Percentiles rank a stretch among this genome's conserved stretches.
Evolutionary conservation across 2,329 filamentous ascomycete genomes (phyloP).

Genomic region (Colletotrichum salicis): DNA sequence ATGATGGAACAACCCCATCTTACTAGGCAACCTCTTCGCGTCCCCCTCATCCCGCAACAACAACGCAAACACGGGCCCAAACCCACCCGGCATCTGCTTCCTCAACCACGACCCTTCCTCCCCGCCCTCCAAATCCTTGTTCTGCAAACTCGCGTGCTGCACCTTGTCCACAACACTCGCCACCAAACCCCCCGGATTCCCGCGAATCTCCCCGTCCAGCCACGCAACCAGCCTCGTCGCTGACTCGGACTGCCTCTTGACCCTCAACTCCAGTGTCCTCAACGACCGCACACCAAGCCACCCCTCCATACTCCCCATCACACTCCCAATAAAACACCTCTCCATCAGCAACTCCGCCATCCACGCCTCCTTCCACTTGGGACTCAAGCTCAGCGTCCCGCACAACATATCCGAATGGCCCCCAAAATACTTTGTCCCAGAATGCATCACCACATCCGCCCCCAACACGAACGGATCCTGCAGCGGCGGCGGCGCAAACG

Average conservation of each 20-base stretch:
- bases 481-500: constrained; percentile 90
- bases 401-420: constrained; percentile 95
- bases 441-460: constrained; percentile 90
- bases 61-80: constrained; percentile 87
- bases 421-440: constrained; percentile 94
- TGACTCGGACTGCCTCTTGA: constrained; percentile 79
- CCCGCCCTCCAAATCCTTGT: constrained; percentile 62
- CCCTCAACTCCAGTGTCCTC: constrained; percentile 85
- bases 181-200: constrained; percentile 51
- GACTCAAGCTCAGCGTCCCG: constrained; percentile 78
- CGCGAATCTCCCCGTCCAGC: constrained; percentile 65
- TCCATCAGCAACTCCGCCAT: constrained; percentile 71
- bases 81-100: constrained; percentile 91
- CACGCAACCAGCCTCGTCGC: constrained; percentile 77
- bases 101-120: constrained; percentile 72
- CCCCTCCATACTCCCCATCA: constrained; percentile 89
- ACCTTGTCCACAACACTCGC: constrained; percentile 68
- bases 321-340: constrained; percentile 79
- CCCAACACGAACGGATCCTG: constrained; percentile 86
- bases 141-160: constrained; percentile 83
- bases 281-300: constrained; percentile 92
- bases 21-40: constrained; percentile 79
- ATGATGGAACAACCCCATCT: constrained; percentile 87
- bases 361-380: constrained; percentile 64
- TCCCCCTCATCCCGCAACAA: constrained; percentile 67